Conservation (phyloP, 768 basidiomycete genomes). For the Tulasnella sp. region DNA sequence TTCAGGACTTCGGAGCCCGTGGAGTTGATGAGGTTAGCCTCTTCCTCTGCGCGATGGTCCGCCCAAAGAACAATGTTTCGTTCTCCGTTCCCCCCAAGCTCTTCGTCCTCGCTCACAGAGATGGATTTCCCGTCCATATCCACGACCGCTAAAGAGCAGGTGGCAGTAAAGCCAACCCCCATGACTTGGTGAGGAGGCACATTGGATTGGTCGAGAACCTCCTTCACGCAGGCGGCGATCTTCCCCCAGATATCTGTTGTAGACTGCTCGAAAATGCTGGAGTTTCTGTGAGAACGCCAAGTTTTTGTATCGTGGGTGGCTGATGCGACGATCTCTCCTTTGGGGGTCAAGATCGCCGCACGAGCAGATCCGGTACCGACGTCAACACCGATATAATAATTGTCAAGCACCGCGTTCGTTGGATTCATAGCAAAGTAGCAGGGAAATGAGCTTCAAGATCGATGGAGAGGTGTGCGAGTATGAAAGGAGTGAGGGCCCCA, state of each 20-base stretch:
- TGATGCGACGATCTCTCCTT: constrained; percentile 71
- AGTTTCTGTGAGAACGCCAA: constrained; percentile 77
- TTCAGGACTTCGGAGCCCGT: constrained; percentile 82
- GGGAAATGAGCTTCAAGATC: background rate
- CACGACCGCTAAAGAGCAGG: constrained; percentile 89
- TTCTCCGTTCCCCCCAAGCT: constrained; percentile 62
- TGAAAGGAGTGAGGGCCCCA: background rate
- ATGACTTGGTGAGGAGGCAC: constrained; percentile 62
- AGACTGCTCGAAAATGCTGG: constrained; percentile 95
- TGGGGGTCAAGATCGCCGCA: constrained; percentile 68
- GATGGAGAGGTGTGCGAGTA: background rate
- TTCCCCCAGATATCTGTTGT: constrained; percentile 81
- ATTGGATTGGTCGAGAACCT: constrained; percentile 50
- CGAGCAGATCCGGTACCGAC: constrained; percentile 90
- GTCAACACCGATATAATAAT: constrained; percentile 47
- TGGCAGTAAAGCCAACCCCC: constrained; percentile 93
- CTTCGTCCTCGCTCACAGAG: constrained; percentile 63
- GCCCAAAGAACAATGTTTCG: constrained; percentile 95
- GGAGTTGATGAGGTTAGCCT: constrained; percentile 84
- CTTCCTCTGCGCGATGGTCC: constrained; percentile 89
- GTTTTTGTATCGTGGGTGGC: constrained; percentile 79
- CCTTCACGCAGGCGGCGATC: constrained; percentile 58
- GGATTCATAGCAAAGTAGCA: background rate
- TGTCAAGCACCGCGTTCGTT: background rate
- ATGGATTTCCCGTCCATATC: constrained; percentile 71